Percentiles rank a stretch among this genome's conserved stretches.
These are phyloP conservation scores for Cyberlindnera euphorbiiphila DNA, from an alignment of 805 yeast genomes.

Conservation along the genomic window DNA sequence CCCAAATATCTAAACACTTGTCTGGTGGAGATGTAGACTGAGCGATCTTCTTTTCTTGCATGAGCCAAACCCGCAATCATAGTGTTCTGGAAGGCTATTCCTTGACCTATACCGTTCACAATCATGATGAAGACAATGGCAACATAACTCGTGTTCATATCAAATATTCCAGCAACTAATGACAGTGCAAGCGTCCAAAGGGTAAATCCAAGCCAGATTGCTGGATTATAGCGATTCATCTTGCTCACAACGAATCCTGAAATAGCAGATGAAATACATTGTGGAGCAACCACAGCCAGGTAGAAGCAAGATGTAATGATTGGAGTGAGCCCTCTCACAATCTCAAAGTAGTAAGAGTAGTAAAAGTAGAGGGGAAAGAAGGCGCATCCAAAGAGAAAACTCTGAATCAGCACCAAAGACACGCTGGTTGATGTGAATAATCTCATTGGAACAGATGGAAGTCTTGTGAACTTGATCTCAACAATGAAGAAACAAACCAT, in stretches of 20 bases:
- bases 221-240: slow-evolving; percentile 16
- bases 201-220: slow-evolving; percentile 20
- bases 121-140: slow-evolving; percentile 35
- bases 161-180: slow-evolving; percentile 11
- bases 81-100: slow-evolving; percentile 21
- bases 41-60: slow-evolving; percentile 51
- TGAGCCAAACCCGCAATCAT: slow-evolving; percentile 35
- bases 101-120: slow-evolving; percentile 39
- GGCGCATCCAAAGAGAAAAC: slow-evolving; percentile 46
- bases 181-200: slow-evolving; percentile 15
- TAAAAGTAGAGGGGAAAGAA: slow-evolving; percentile 46
- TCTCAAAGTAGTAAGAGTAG: slow-evolving; percentile 39
- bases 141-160: slow-evolving; percentile 21
- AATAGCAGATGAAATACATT: slow-evolving; percentile 11
- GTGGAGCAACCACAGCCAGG: slow-evolving; percentile 18
- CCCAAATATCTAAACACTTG: slow-evolving; percentile 57
- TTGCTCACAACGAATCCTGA: slow-evolving; percentile 16
- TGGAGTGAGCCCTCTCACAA: slow-evolving; percentile 18
- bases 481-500: slow-evolving; percentile 42
- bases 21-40: slow-evolving; percentile 54
- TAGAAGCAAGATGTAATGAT: slow-evolving; percentile 18
- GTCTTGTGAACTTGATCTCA: slow-evolving; percentile 40
- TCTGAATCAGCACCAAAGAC: slow-evolving; percentile 35
- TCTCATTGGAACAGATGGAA: slow-evolving; percentile 53
- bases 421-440: slow-evolving; percentile 36